Evolutionary conservation across 306 rosid genomes (phyloP), one percentile per base, ranked within the genome.

Genomic region (Aeschynomene evenia): DNA sequence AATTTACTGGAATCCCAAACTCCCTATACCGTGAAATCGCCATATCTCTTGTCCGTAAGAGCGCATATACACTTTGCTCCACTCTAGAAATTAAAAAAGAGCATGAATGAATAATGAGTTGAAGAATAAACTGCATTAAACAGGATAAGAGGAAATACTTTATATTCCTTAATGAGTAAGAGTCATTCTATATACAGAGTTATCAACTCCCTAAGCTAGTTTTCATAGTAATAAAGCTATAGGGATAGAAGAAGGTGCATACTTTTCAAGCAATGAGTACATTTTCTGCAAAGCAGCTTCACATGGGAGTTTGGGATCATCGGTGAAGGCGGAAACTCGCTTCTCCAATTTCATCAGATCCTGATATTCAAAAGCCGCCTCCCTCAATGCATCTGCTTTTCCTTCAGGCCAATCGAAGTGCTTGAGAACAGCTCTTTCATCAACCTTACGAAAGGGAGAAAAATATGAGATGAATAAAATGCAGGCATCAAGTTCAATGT

Each of bases 361-460:
- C 71, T 86, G 96, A 78, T 85, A 88, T 64, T 91, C 97, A 69
- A 88, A 91, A 60, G 97, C 86, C 2, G 97, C 96, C 81, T 91
- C 97, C 82, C 97, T 91, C 61, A 91, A 63, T 61, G 96, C 93
- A 77, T 91, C 97, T 22, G 89, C 91, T 78, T 91, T 88, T 66
- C 91, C 96, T 81, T 91, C 97, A 22, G 97, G 97, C 97, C 97
- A 91, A 80, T 88, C 97, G 34, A 91, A 91, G 82, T 91, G 97
- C 86, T 91, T 91, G 74, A 91, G 91, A 56, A 91, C 96, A 20
- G 97, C 96, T 82, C 89, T 82, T 67, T 91, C 96, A 71, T 91
- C 96, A 71, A 88, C 93, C 97, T 91, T 70, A 26, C 43, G 50
- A 43, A 57, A 46, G 26, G 34, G n/a, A n/a, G n/a, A 48, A 77